Conservation (phyloP, 129 eudicot genomes). For the Arctium minus region DNA sequence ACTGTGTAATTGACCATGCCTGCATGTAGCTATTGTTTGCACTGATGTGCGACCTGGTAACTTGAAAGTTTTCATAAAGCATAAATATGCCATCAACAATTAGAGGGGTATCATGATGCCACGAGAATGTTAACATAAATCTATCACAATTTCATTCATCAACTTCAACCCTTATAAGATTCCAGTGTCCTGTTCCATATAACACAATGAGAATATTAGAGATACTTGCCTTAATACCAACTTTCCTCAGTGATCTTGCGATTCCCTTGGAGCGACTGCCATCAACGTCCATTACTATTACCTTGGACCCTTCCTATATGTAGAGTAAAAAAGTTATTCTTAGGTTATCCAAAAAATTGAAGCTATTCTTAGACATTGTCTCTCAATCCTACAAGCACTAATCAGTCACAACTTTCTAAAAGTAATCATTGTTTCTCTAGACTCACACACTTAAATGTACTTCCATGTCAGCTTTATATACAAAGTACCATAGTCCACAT, state of each 20-base stretch:
- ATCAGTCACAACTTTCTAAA: conserved; percentile 3
- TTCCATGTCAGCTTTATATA: not conserved
- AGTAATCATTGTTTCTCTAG: not conserved
- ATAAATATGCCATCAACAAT: not conserved
- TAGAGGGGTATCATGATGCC: not conserved
- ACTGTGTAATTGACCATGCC: not conserved
- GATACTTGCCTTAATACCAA: conserved; percentile 80
- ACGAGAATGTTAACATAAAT: not conserved
- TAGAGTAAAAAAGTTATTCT: conserved; percentile 26
- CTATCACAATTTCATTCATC: not conserved
- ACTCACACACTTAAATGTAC: not conserved
- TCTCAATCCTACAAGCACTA: conserved; percentile 4
- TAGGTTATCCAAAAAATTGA: not conserved
- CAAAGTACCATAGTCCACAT: not conserved
- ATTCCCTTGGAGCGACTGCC: conserved; percentile 86
- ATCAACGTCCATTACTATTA: conserved; percentile 87
- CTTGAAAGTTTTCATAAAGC: not conserved
- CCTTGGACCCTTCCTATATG: conserved; percentile 77
- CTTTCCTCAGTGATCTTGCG: conserved; percentile 80
- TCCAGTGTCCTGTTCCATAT: not conserved
- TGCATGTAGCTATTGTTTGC: conserved; percentile 4
- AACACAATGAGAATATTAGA: not conserved
- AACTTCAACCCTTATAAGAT: not conserved
- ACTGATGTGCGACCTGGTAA: not conserved
- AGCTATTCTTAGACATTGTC: conserved; percentile 6